Percentiles rank a stretch among this genome's conserved stretches.
Evolutionary conservation across 495 filamentous ascomycete species (phyloP).

Genomic region (Ramalina intermedia): DNA sequence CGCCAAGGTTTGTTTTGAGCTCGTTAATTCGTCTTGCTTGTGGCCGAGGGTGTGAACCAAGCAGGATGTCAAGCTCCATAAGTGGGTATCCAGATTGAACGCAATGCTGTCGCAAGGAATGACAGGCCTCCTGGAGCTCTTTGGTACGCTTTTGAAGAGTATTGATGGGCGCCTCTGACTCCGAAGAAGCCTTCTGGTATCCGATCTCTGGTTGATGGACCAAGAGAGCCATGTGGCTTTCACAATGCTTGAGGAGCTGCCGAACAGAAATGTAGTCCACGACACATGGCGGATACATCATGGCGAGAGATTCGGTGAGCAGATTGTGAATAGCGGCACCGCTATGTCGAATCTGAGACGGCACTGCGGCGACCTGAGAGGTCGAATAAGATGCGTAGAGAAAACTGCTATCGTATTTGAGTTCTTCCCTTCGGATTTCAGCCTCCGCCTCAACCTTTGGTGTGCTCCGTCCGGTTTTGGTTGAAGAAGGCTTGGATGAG

Average conservation of each 20-base stretch:
- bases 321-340: not conserved
- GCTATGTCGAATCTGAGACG: not conserved
- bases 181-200: too few species aligned
- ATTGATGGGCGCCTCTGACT: too few species aligned
- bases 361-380: not conserved
- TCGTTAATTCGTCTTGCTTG: too few species aligned
- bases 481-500: not conserved
- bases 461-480: not conserved
- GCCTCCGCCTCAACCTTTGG: not conserved
- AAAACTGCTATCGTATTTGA: conserved; percentile 1
- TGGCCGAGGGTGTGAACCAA: too few species aligned
- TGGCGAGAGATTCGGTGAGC: not conserved
- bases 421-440: not conserved
- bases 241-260: not conserved
- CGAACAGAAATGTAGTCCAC: not conserved
- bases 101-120: too few species aligned
- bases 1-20: too few species aligned
- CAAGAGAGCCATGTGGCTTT: not conserved
- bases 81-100: too few species aligned
- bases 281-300: not conserved
- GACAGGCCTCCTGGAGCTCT: too few species aligned
- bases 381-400: not conserved
- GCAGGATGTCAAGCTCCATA: too few species aligned
- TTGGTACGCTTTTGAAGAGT: too few species aligned
- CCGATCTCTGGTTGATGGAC: too few species aligned